phyloP scores from a whole-genome alignment of 2,329 filamentous ascomycete species.

The Fusarium kyushuense region DNA sequence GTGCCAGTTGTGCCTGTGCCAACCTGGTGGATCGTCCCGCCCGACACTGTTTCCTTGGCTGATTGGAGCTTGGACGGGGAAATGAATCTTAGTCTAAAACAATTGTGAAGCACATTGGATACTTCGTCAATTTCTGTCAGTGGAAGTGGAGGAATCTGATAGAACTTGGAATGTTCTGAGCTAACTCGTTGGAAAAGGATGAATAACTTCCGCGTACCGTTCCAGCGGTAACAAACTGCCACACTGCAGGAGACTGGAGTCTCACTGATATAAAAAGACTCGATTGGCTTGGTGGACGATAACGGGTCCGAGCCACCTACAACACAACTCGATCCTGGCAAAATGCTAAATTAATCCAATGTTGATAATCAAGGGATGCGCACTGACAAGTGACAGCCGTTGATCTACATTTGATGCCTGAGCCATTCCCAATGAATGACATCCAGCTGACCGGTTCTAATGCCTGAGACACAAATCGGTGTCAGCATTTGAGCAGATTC shows the following conservation, averaged over 20 bases:
- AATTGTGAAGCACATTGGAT: slow-evolving; percentile 23
- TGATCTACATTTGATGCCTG: slow-evolving; percentile 28
- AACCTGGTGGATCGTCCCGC: slow-evolving; percentile 44
- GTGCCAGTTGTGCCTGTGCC: slow-evolving; percentile 41
- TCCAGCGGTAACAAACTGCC: slow-evolving; percentile 44
- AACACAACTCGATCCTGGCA: slow-evolving; percentile 8
- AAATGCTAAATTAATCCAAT: slow-evolving; percentile 11
- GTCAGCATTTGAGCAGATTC: slow-evolving; percentile 17
- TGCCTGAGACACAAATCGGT: slow-evolving; percentile 35
- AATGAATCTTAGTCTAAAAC: slow-evolving; percentile 30
- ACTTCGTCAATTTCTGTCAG: background rate
- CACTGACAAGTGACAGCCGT: slow-evolving; percentile 28
- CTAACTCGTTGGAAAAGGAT: slow-evolving; percentile 32
- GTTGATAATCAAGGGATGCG: slow-evolving; percentile 10
- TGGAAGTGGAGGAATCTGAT: slow-evolving; percentile 19
- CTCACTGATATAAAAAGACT: slow-evolving; percentile 15
- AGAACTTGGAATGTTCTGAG: slow-evolving; percentile 22
- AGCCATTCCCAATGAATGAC: slow-evolving; percentile 27
- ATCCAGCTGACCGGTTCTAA: slow-evolving; percentile 38
- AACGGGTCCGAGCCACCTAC: slow-evolving; percentile 14
- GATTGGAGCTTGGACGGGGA: slow-evolving; percentile 39
- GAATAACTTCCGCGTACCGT: slow-evolving; percentile 40
- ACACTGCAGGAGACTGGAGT: slow-evolving; percentile 31
- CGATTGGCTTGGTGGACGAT: slow-evolving; percentile 6
- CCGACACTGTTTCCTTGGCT: slow-evolving; percentile 24